Conservation (phyloP, 495 filamentous ascomycete species). For the Talaromyces stipitatus region DNA sequence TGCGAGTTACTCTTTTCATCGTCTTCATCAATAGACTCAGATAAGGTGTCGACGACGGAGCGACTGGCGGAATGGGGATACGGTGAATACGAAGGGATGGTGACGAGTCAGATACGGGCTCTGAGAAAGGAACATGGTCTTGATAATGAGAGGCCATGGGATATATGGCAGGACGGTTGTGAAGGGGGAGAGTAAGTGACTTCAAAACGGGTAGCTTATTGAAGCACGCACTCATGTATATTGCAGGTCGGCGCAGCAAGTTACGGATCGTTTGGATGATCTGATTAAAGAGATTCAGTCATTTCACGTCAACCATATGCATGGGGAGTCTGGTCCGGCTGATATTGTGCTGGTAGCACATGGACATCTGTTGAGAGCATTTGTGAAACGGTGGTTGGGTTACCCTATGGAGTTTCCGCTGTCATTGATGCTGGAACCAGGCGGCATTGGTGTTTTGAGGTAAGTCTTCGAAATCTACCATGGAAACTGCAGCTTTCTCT, state of each 20-base stretch:
- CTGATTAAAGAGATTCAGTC: constrained; percentile 59
- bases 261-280: constrained; percentile 56
- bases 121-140: constrained; percentile 52
- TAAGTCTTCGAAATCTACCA: constrained; percentile 11
- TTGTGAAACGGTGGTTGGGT: constrained; percentile 69
- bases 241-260: constrained; percentile 42
- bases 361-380: constrained; percentile 70
- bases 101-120: constrained; percentile 54
- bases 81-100: constrained; percentile 77
- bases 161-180: constrained; percentile 82
- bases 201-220: not conserved
- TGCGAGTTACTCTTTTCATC: constrained; percentile 60
- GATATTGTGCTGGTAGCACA: constrained; percentile 63
- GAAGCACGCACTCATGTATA: not conserved
- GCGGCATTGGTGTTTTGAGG: constrained; percentile 66
- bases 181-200: constrained; percentile 41
- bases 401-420: constrained; percentile 57
- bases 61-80: constrained; percentile 82
- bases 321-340: constrained; percentile 33
- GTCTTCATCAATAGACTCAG: constrained; percentile 11
- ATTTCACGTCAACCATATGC: constrained; percentile 38
- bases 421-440: constrained; percentile 64
- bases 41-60: constrained; percentile 49
- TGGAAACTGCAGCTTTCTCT: not conserved
- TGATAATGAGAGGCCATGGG: constrained; percentile 50